Percentiles rank a stretch among this genome's conserved stretches.
These are phyloP conservation scores for Cucurbita moschata DNA, from an alignment of 306 rosid species.

Conservation along the genomic window DNA sequence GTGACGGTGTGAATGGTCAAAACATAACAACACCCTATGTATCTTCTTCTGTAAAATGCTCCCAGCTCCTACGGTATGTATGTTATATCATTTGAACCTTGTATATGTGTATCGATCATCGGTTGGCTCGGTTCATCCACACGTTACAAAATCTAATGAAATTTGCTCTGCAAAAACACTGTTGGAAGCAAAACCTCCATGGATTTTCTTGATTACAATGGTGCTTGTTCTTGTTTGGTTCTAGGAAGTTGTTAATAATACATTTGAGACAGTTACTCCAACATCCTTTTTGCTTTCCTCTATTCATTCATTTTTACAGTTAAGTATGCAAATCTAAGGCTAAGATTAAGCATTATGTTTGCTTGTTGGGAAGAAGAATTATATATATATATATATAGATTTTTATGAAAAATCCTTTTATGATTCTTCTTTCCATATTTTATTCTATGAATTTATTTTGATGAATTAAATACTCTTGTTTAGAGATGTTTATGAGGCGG, in stretches of 20 bases:
- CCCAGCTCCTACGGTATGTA: not conserved
- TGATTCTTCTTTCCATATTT: not conserved
- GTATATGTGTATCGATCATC: slow-evolving; percentile 45
- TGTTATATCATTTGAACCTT: slow-evolving; percentile 14
- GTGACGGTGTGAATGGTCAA: slow-evolving; percentile 9
- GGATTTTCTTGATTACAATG: slow-evolving; percentile 2
- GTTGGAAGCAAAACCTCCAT: slow-evolving; percentile 4
- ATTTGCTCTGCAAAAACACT: not conserved
- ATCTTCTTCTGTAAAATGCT: slow-evolving; percentile 5
- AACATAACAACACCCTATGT: not conserved
- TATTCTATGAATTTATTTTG: too few species aligned
- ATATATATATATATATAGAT: not conserved
- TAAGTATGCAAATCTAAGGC: not conserved
- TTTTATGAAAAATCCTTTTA: not conserved
- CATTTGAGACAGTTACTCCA: not conserved
- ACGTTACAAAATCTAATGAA: slow-evolving; percentile 28
- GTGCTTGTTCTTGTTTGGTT: not conserved
- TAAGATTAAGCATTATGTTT: not conserved
- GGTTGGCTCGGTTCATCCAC: slow-evolving; percentile 27
- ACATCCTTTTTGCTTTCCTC: not conserved
- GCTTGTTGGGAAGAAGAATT: not conserved
- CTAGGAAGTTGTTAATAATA: not conserved
- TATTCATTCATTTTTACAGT: not conserved
- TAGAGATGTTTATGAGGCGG: too few species aligned
- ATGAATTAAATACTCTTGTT: not conserved